A percentile compares a stretch with the other conserved stretches of the same genome.
These are phyloP conservation scores for Mycena olivaceomarginata DNA, from an alignment of 768 basidiomycete species.

Conservation along the genomic window DNA sequence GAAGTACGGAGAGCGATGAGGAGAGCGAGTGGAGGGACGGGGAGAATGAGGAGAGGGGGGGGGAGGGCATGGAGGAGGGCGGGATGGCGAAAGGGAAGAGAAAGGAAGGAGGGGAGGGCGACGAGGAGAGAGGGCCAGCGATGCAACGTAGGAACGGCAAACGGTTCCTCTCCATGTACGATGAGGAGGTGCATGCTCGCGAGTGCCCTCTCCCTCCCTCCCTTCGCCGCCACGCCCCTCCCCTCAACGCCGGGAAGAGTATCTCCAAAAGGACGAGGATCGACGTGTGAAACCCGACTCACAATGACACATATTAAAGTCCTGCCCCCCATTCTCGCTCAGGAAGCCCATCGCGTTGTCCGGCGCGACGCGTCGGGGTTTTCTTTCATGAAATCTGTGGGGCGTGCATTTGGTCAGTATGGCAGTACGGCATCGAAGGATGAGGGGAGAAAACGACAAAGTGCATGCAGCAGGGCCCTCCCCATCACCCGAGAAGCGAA, in stretches of 20 bases:
- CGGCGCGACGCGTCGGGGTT: constrained; percentile 8
- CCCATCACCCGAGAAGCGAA: too few relatives aligned
- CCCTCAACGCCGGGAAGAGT: background rate
- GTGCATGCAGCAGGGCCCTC: too few relatives aligned
- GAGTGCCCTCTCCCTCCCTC: too few relatives aligned
- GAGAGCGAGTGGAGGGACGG: too few relatives aligned
- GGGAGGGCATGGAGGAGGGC: background rate
- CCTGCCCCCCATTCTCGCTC: background rate
- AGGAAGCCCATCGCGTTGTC: constrained; percentile 30
- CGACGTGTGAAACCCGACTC: background rate
- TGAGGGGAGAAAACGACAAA: background rate
- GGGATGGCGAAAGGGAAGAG: background rate
- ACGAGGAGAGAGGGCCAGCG: background rate
- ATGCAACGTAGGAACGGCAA: too few relatives aligned
- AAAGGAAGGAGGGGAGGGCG: background rate
- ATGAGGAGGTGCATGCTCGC: too few relatives aligned
- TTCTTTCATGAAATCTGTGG: constrained; percentile 11
- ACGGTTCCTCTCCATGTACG: too few relatives aligned
- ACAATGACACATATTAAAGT: constrained; percentile 34
- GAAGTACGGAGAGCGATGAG: too few relatives aligned
- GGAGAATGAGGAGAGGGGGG: background rate
- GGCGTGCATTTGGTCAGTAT: background rate
- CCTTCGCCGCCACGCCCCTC: background rate
- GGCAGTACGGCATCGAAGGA: background rate
- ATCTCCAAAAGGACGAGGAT: background rate